Evolutionary conservation across 768 basidiomycete species (phyloP).

Genomic region (Termitomyces sp.): DNA sequence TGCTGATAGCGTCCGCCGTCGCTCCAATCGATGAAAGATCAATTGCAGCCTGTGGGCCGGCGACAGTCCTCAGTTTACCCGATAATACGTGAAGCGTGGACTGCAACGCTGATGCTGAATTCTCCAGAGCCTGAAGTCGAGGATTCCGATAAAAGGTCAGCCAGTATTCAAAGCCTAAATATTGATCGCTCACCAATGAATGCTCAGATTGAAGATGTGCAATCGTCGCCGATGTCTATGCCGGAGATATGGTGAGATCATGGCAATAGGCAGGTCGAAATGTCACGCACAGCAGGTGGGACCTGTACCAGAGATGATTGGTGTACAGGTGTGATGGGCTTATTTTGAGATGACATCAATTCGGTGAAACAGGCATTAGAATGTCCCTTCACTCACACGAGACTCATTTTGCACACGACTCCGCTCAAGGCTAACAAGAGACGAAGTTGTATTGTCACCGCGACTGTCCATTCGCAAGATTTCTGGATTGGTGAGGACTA

Average conservation of each 20-base stretch:
- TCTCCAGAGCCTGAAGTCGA: conserved; percentile 21
- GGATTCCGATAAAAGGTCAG: background rate
- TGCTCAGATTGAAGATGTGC: conserved; percentile 1
- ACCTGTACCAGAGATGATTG: background rate
- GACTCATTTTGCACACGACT: background rate
- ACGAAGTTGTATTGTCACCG: background rate
- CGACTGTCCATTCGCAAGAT: background rate
- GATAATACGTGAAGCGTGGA: conserved; percentile 46
- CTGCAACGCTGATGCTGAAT: conserved; percentile 45
- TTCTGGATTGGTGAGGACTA: conserved; percentile 24
- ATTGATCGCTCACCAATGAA: background rate
- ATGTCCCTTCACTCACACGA: conserved; percentile 4
- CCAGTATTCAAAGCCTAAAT: background rate
- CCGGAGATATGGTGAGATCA: background rate
- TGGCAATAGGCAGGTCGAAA: background rate
- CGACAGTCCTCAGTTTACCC: conserved; percentile 39
- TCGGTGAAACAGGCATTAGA: background rate
- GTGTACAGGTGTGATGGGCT: background rate
- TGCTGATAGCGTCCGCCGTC: conserved; percentile 65
- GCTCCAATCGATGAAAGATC: conserved; percentile 47
- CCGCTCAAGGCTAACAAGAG: background rate
- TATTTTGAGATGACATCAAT: background rate
- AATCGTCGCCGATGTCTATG: background rate
- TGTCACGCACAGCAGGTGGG: background rate
- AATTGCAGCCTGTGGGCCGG: conserved; percentile 26